Conservation (phyloP, 2,329 filamentous ascomycete genomes). For the Niveomyces coronatus region DNA sequence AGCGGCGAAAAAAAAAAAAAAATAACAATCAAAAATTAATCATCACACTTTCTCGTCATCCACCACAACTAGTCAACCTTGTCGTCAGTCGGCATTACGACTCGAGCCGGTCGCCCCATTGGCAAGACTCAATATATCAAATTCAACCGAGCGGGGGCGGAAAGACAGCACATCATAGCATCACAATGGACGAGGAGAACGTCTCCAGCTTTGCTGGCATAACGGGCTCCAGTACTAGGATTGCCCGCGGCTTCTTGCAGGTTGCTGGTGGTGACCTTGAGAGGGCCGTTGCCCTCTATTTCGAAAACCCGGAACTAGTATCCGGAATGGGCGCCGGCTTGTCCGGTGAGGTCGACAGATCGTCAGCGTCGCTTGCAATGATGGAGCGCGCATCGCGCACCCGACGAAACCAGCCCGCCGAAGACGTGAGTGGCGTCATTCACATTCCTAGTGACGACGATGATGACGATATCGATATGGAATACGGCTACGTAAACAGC, state of each 20-base stretch:
- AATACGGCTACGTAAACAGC: slow-evolving; percentile 10
- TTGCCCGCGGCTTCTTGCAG: slow-evolving; percentile 73
- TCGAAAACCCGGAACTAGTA: slow-evolving; percentile 70
- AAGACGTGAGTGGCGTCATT: slow-evolving; percentile 39
- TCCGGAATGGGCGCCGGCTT: slow-evolving; percentile 25
- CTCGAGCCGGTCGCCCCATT: too few species aligned
- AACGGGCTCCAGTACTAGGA: slow-evolving; percentile 61
- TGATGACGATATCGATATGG: slow-evolving; percentile 32
- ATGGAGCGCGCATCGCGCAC: slow-evolving; percentile 11
- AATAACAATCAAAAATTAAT: too few species aligned
- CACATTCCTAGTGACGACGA: slow-evolving; percentile 72
- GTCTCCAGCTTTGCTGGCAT: slow-evolving; percentile 72
- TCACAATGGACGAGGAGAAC: slow-evolving; percentile 42
- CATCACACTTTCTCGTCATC: too few species aligned
- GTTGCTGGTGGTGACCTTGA: slow-evolving; percentile 77
- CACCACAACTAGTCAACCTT: too few species aligned
- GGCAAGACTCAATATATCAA: too few species aligned
- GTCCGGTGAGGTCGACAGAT: slow-evolving; percentile 12
- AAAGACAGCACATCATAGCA: neutral
- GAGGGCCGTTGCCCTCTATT: slow-evolving; percentile 82
- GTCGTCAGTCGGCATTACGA: too few species aligned
- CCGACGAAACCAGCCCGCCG: slow-evolving; percentile 19
- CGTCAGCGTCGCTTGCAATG: slow-evolving; percentile 11
- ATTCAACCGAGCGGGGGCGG: neutral
- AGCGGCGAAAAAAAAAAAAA: too few species aligned